phyloP scores from a whole-genome alignment of 2,329 filamentous ascomycete species.

The Beauveria asiatica region DNA sequence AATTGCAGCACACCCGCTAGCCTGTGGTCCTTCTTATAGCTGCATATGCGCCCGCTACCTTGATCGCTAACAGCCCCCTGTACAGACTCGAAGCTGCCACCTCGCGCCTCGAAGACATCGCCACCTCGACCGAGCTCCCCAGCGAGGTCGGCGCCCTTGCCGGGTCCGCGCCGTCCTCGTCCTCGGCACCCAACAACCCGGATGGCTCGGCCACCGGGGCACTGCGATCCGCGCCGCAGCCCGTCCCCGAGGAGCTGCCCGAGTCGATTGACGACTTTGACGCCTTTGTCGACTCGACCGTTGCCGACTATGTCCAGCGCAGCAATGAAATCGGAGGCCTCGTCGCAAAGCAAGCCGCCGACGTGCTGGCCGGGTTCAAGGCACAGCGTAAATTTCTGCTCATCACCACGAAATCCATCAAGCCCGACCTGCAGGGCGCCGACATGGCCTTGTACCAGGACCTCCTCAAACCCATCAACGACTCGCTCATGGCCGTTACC shows the following conservation, averaged over 20 bases:
- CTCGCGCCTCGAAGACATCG: slow-evolving; percentile 91
- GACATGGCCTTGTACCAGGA: slow-evolving; percentile 62
- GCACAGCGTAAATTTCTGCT: slow-evolving; percentile 83
- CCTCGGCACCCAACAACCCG: neutral
- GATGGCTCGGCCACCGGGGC: slow-evolving; percentile 6
- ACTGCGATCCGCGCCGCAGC: slow-evolving; percentile 25
- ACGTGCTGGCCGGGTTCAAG: slow-evolving; percentile 59
- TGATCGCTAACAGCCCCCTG: slow-evolving; percentile 36
- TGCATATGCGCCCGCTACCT: neutral
- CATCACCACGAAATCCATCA: slow-evolving; percentile 83
- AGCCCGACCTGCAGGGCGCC: slow-evolving; percentile 60
- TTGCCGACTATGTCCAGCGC: slow-evolving; percentile 69
- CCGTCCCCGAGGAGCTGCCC: slow-evolving; percentile 52
- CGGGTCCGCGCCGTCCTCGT: slow-evolving; percentile 26
- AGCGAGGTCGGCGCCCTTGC: slow-evolving; percentile 40
- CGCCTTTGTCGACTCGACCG: slow-evolving; percentile 60
- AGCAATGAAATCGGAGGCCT: slow-evolving; percentile 71
- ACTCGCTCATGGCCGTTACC: slow-evolving; percentile 68
- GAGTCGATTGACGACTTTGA: slow-evolving; percentile 85
- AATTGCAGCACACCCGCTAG: neutral
- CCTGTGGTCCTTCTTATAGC: slow-evolving; percentile 11
- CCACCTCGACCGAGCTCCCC: slow-evolving; percentile 60
- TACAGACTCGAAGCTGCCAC: slow-evolving; percentile 92
- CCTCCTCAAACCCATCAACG: slow-evolving; percentile 79
- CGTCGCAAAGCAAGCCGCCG: slow-evolving; percentile 64